Base-by-base conservation (phyloP, 371 early-diverging fungal genomes). In the Mucor circinelloides region DNA sequence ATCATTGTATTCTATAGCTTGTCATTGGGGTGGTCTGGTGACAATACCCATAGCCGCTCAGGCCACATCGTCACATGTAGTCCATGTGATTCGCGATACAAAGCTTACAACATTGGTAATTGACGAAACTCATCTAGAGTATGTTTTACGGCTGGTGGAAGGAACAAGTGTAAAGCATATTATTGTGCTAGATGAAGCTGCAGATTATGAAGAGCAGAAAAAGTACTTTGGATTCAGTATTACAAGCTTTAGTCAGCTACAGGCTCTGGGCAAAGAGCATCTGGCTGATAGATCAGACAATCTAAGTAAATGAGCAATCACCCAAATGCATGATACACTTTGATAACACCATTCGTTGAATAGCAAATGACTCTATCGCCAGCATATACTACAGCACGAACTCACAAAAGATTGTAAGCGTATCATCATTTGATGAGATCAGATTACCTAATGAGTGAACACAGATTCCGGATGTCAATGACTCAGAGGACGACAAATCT, bases 41-140 rank as follows among this genome's bases (percentile, higher is more conserved):
- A 67, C 77, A 13, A 61, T 79, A n/a, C 72, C 79, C 7, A 61
- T 79, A 17, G 64, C 71, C 66, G 68, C 60, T 69, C 74, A 66
- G 56, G 69, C 64, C 46, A 69, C 64, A 57, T 61, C 62, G 28
- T 59, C 61, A 28, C 63, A 65, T 31, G 48, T 67, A 17, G 52
- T 64, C 34, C 64, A 64, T 58, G 69, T 62, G 54, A 46, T 66
- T n/a, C 64, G 67, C 28, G 12, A 46, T 34, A 68, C 70, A 30
- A 65, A 57, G n/a, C 59, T 74, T 6, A 70, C 56, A 21, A 36
- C 72, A 1, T 42, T 79, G 52, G 56, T 76, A 31, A 64, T 72
- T 0, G 73, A 73, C 23, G 30, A 58, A 25, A 52, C 40, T 3
- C 63, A 68, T 19, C 40, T 69, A 28, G 60, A 64, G 4, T 63